Conservation (phyloP, 768 basidiomycete species). For the Mrakia frigida region DNA sequence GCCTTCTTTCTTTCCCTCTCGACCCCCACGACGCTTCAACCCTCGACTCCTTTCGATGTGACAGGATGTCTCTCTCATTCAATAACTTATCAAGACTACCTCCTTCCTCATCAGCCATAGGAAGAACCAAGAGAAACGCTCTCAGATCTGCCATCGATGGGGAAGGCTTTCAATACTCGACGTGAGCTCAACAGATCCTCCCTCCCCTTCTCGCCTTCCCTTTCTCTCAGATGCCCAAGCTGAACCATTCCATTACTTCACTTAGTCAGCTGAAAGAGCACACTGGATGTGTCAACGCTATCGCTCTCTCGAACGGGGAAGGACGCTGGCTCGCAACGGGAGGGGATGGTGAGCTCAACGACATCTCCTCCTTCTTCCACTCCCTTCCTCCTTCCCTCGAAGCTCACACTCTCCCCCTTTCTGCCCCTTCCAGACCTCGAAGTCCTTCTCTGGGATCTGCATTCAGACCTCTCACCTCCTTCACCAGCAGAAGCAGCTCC, state of each 20-base stretch:
- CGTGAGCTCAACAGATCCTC: background rate
- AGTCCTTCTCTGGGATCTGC: constrained; percentile 1
- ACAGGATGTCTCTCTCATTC: background rate
- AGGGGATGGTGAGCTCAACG: constrained; percentile 12
- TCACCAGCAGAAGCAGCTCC: background rate
- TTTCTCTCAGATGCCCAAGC: background rate
- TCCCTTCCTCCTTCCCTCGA: background rate
- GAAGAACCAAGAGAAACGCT: background rate
- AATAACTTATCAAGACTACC: background rate
- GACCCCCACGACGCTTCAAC: background rate
- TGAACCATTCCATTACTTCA: background rate
- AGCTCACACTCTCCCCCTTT: background rate
- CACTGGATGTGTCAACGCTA: constrained; percentile 9
- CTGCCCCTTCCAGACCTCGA: background rate
- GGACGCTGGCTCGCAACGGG: background rate
- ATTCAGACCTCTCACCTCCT: constrained; percentile 10
- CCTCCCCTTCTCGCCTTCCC: background rate
- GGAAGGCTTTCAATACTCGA: background rate
- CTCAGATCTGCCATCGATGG: background rate
- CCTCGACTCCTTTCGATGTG: background rate
- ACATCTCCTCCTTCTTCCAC: background rate
- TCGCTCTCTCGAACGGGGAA: constrained; percentile 9
- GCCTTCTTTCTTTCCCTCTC: background rate
- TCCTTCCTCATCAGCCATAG: background rate
- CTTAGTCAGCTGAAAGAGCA: background rate